These are phyloP conservation scores for Nicotiana tomentosiformis DNA, from an alignment of 257 asterid genomes.

Conservation along the genomic window DNA sequence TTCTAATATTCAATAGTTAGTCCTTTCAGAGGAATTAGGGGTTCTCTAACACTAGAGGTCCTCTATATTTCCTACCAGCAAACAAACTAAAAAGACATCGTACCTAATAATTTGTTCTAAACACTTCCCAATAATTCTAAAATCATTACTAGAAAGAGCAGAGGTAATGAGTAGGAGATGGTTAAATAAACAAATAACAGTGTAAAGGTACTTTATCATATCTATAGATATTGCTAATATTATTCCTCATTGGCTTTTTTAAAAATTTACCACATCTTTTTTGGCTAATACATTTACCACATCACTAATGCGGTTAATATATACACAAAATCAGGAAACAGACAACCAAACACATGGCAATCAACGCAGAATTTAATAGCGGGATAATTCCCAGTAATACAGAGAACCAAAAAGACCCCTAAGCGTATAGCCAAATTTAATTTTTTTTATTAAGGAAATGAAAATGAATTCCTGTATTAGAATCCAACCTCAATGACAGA, in stretches of 20 bases:
- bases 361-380: neutral
- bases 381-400: neutral
- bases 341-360: neutral
- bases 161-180: neutral
- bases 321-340: neutral
- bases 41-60: neutral
- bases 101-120: too few relatives aligned
- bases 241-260: neutral
- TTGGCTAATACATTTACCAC: neutral
- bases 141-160: neutral
- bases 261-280: neutral
- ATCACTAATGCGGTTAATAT: neutral
- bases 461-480: neutral
- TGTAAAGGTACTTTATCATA: neutral
- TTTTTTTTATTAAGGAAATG: neutral
- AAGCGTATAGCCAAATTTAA: neutral
- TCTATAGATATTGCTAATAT: neutral
- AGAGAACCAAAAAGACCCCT: neutral
- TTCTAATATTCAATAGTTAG: neutral
- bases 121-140: neutral
- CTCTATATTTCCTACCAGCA: neutral
- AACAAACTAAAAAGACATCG: neutral
- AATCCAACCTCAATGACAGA: conserved; percentile 70
- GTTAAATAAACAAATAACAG: neutral
- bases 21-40: neutral